These are phyloP conservation scores for Papiliotrema fonsecae DNA, from an alignment of 1,284 basidiomycete species.

Conservation along the genomic window DNA sequence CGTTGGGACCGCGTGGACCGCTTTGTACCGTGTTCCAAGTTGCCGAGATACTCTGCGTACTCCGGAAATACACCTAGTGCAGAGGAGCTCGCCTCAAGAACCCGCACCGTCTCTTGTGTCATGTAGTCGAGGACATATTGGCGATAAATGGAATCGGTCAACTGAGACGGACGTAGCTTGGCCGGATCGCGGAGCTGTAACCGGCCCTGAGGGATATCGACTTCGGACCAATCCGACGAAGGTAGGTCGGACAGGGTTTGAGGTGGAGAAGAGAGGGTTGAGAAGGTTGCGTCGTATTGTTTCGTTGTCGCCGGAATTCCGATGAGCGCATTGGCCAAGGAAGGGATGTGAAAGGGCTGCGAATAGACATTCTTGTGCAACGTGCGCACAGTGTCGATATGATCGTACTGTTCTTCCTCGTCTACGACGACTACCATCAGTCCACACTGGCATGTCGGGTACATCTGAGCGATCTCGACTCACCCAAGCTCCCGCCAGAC, in stretches of 20 bases:
- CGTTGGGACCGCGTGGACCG: not conserved
- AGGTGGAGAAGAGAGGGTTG: not conserved
- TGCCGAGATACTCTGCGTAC: not conserved
- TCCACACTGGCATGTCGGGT: not conserved
- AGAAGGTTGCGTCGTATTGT: not conserved
- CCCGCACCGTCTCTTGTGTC: constrained; percentile 16
- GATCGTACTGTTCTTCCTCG: constrained; percentile 30
- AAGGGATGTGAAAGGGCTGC: constrained; percentile 27
- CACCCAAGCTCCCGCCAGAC: constrained; percentile 32
- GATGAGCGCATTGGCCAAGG: not conserved
- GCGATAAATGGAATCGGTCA: constrained; percentile 37
- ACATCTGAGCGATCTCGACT: constrained; percentile 4
- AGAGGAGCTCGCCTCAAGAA: not conserved
- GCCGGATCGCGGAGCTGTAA: constrained; percentile 29
- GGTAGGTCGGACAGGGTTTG: constrained; percentile 3
- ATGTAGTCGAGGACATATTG: constrained; percentile 40
- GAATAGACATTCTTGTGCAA: constrained; percentile 32
- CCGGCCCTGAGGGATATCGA: constrained; percentile 7
- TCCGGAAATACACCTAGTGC: constrained; percentile 16
- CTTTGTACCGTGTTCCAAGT: not conserved
- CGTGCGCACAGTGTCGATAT: constrained; percentile 15
- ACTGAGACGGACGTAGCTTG: constrained; percentile 26
- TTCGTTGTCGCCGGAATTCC: not conserved
- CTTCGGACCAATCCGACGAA: constrained; percentile 17
- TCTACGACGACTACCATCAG: constrained; percentile 29